Base-by-base conservation (phyloP, 1,139 yeast species). In the Nadsonia starkeyi-henricii region DNA sequence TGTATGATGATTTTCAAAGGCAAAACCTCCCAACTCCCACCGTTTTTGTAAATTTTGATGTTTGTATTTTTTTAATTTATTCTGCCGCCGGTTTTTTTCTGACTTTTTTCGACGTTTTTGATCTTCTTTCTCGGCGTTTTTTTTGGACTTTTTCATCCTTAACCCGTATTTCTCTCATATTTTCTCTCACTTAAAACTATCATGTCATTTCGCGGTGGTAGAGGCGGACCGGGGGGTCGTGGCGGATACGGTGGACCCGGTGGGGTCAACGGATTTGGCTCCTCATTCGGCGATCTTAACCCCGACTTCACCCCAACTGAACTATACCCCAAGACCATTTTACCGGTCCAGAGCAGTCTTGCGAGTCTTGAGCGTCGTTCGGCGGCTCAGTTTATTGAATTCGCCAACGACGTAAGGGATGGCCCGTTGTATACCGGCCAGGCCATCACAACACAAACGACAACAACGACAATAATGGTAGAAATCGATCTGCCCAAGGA, bases 351-450 rank as follows among this genome's bases (percentile, higher is more conserved):
- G 62, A 83, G 84, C 1, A 73, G 79, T 3, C 66, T 80, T 26
- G 73, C 74, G 2, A 67, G 68, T 7, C 57, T 61, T 33, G 96
- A 88, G 61, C 70, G 73, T 50, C 67, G 71, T n/a, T 69, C 77
- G 9, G 82, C 89, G 2, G 73, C 77, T 46, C 88, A 81, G 55
- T 75, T 79, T 51, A 72, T 81, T 36, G 74, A 78, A 50, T 73
- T 84, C 53, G 65, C 75, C 43, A 73, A 72, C 28, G 65, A 77
- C 21, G 71, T 86, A 60, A 72, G 74, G 46, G 85, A 83, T 52
- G 89, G 95, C 0, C 85, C 94, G 0, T 81, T 88, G 53, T 83
- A 71, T 60, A 78, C 93, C 0, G 95, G 94, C 0, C 45, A 23
- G 20, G 42, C 30, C 20, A 43, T 33, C 30, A 45, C 37, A 13